These are phyloP conservation scores for Aspergillus carbonarius DNA, from an alignment of 2,329 filamentous ascomycete genomes.

Conservation along the genomic window DNA sequence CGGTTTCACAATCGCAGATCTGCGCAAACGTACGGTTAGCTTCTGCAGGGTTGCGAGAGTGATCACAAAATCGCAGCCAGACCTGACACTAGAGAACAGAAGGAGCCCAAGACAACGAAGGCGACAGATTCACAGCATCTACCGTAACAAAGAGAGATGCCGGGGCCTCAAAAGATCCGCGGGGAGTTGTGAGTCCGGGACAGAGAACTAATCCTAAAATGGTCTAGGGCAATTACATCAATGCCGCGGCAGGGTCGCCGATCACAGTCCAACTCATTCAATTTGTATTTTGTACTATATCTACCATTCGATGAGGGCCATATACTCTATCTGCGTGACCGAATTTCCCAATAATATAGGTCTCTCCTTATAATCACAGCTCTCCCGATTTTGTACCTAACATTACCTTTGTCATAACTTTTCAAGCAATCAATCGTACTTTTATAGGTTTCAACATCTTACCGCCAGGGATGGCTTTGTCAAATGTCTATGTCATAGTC, in stretches of 20 bases:
- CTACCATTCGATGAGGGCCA: background rate
- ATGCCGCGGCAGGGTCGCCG: background rate
- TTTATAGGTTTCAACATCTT: constrained; percentile 9
- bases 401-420: background rate
- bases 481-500: background rate
- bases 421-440: background rate
- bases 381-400: background rate
- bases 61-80: background rate
- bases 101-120: background rate
- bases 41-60: background rate
- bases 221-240: background rate
- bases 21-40: background rate
- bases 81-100: background rate
- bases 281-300: background rate
- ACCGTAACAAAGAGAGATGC: background rate
- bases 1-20: background rate
- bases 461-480: background rate
- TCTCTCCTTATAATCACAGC: background rate
- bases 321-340: background rate
- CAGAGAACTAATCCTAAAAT: background rate
- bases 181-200: background rate
- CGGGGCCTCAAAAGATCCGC: constrained; percentile 6
- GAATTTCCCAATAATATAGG: background rate
- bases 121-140: background rate
- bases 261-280: background rate